Percentiles rank a stretch among this genome's conserved stretches.
These are phyloP conservation scores for Giardia duodenalis DNA, from an alignment of 208 protist species.

Conservation along the genomic window DNA sequence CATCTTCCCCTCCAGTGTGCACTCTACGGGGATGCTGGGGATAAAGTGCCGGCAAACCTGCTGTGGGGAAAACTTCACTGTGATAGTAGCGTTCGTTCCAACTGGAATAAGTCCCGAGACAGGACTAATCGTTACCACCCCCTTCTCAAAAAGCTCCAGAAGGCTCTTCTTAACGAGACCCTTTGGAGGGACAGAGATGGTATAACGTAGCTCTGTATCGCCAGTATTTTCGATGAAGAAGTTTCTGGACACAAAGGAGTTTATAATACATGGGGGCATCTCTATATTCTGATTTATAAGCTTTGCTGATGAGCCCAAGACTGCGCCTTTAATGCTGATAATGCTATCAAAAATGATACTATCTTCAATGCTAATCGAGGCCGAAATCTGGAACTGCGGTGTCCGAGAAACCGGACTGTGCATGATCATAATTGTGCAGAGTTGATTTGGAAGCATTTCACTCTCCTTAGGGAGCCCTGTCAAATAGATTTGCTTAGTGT, in stretches of 20 bases:
- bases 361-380: neutral
- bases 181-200: neutral
- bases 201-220: neutral
- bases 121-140: neutral
- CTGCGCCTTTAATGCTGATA: neutral
- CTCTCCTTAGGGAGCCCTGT: neutral
- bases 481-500: constrained; percentile 3
- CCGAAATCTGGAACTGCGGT: neutral
- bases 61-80: neutral
- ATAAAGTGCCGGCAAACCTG: neutral
- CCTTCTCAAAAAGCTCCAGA: neutral
- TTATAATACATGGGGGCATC: neutral
- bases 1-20: neutral
- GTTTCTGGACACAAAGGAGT: neutral
- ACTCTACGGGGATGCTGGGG: neutral
- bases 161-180: neutral
- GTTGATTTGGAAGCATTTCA: neutral
- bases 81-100: neutral
- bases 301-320: neutral
- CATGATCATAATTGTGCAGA: neutral
- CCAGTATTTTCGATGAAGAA: constrained; percentile 29
- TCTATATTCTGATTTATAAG: neutral
- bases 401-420: neutral
- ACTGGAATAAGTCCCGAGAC: neutral
- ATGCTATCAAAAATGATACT: constrained; percentile 1